Evolutionary conservation across 179 eudicot genomes (phyloP).

Genomic region (Dionaea muscipula): DNA sequence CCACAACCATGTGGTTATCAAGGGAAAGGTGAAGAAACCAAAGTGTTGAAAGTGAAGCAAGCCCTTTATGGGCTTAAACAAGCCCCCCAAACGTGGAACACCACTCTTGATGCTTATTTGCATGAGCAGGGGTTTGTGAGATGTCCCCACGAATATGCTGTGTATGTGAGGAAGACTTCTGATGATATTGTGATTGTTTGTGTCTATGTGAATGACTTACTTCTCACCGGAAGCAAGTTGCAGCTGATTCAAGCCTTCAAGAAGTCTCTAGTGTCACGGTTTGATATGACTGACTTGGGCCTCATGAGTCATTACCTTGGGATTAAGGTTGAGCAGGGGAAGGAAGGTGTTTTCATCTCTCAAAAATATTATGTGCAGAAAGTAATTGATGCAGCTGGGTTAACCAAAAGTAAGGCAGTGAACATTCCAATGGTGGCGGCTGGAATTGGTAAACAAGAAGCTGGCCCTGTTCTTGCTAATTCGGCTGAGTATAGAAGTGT

Average conservation of each 20-base stretch:
- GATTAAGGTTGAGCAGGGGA: background rate
- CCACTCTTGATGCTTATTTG: too few species aligned
- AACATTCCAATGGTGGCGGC: background rate
- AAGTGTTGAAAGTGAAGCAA: background rate
- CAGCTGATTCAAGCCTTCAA: background rate
- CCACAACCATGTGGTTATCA: background rate
- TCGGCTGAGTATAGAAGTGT: too few species aligned
- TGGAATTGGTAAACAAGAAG: background rate
- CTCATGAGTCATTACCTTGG: too few species aligned
- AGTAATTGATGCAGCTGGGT: background rate
- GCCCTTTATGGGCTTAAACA: background rate
- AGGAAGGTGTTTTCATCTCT: constrained; percentile 1
- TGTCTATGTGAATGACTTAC: constrained; percentile 2
- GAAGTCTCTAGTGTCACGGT: background rate
- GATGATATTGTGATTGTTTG: background rate
- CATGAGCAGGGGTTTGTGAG: constrained; percentile 1
- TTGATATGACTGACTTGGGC: too few species aligned
- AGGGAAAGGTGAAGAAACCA: background rate
- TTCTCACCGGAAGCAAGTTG: background rate
- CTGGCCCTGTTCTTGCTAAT: background rate
- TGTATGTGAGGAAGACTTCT: background rate
- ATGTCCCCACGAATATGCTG: background rate
- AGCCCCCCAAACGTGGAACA: background rate
- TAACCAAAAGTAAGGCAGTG: background rate
- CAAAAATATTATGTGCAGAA: background rate